Percentiles rank a stretch among this genome's conserved stretches.
These are phyloP conservation scores for Suaeda aralocaspica DNA, from an alignment of 148 eudicot species.

Conservation along the genomic window DNA sequence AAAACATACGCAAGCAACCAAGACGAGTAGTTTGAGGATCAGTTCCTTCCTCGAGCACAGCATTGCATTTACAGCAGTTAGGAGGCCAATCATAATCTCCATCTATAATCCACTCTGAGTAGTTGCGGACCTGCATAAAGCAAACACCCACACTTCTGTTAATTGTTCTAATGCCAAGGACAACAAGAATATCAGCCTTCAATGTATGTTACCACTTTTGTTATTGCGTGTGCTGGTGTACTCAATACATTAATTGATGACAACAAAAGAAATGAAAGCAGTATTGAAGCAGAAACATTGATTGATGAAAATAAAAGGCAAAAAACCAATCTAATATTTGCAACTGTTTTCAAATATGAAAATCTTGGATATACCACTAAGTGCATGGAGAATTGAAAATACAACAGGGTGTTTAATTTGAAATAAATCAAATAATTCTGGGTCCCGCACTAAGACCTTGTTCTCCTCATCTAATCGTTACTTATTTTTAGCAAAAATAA, in stretches of 20 bases:
- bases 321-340: background rate
- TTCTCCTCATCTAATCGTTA: no score
- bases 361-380: background rate
- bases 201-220: background rate
- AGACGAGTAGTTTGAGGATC: slow-evolving; percentile 77
- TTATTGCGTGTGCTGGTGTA: background rate
- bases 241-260: background rate
- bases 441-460: no score
- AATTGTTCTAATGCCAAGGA: background rate
- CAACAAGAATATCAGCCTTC: background rate
- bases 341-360: background rate
- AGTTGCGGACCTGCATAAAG: slow-evolving; percentile 59
- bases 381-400: background rate
- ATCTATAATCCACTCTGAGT: slow-evolving; percentile 99
- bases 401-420: no score
- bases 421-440: no score
- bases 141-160: background rate
- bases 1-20: slow-evolving; percentile 96
- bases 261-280: background rate
- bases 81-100: slow-evolving; percentile 99
- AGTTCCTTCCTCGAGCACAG: slow-evolving; percentile 54
- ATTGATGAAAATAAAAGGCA: background rate
- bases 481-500: no score
- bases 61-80: slow-evolving; percentile 75
- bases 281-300: background rate